phyloP scores from a whole-genome alignment of 2,329 filamentous ascomycete species.

The Lasiodiplodia theobromae region DNA sequence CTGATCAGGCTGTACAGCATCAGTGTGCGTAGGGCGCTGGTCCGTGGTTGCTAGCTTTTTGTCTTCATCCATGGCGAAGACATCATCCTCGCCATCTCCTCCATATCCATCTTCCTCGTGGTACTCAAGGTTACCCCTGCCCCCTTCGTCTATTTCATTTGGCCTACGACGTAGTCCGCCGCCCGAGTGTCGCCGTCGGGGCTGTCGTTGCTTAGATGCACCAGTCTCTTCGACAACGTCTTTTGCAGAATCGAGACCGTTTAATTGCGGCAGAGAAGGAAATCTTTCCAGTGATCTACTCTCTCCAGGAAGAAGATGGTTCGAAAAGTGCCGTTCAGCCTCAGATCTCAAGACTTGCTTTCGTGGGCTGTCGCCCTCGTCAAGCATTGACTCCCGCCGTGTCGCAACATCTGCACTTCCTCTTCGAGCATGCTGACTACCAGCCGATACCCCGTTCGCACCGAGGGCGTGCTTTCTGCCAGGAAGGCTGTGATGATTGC shows the following conservation, averaged over 20 bases:
- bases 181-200: conserved; percentile 80
- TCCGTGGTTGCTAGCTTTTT: conserved; percentile 31
- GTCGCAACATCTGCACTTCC: conserved; percentile 48
- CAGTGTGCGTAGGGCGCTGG: background rate
- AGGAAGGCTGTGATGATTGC: conserved; percentile 28
- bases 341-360: conserved; percentile 53
- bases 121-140: conserved; percentile 82
- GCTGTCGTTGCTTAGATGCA: conserved; percentile 37
- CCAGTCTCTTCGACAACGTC: conserved; percentile 35
- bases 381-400: background rate
- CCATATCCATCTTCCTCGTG: conserved; percentile 90
- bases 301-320: conserved; percentile 6
- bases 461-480: conserved; percentile 19
- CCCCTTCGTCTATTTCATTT: conserved; percentile 68
- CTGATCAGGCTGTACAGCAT: conserved; percentile 4
- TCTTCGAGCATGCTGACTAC: conserved; percentile 41
- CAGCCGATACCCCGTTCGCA: background rate
- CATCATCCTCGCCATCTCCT: conserved; percentile 75
- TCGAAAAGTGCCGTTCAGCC: conserved; percentile 41
- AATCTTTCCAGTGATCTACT: conserved; percentile 27
- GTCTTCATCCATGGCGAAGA: conserved; percentile 71
- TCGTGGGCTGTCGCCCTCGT: conserved; percentile 36
- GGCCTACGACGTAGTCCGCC: conserved; percentile 78
- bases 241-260: conserved; percentile 37
- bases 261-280: conserved; percentile 28